These are phyloP conservation scores for Salix suchowensis DNA, from an alignment of 345 rosid genomes.

Conservation along the genomic window DNA sequence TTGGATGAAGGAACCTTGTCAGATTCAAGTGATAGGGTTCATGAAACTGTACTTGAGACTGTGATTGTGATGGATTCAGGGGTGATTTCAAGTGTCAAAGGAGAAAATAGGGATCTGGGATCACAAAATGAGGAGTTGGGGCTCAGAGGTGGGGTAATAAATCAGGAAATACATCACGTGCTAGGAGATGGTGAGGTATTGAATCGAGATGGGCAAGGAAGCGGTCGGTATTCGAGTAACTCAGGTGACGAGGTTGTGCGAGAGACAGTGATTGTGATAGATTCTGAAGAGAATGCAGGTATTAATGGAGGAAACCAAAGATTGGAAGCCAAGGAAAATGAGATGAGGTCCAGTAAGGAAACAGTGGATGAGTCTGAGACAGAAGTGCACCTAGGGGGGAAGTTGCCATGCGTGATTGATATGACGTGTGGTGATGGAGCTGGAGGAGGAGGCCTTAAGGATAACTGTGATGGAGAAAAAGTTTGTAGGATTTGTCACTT, in stretches of 20 bases:
- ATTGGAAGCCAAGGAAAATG: constrained; percentile 12
- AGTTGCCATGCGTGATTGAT: constrained; percentile 45
- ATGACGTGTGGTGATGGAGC: constrained; percentile 27
- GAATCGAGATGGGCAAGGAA: constrained; percentile 22
- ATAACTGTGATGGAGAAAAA: constrained; percentile 42
- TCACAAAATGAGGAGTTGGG: constrained; percentile 16
- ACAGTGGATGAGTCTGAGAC: constrained; percentile 18
- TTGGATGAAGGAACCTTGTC: constrained; percentile 12
- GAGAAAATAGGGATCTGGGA: constrained; percentile 22
- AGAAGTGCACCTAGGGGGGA: constrained; percentile 29
- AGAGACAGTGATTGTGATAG: constrained; percentile 30
- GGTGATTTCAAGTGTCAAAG: constrained; percentile 13
- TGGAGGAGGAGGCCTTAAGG: constrained; percentile 20
- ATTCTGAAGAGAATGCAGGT: constrained; percentile 24
- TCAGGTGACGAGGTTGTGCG: constrained; percentile 11
- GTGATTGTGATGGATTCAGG: constrained; percentile 16
- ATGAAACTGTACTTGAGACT: constrained; percentile 26
- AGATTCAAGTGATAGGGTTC: constrained; percentile 18
- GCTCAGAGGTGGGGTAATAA: constrained; percentile 1
- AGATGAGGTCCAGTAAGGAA: constrained; percentile 22
- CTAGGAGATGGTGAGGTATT: constrained; percentile 16
- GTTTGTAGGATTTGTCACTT: constrained; percentile 91
- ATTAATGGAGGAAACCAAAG: constrained; percentile 13
- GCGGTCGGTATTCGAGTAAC: constrained; percentile 13
- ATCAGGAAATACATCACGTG: neutral